Evolutionary conservation across 2,329 filamentous ascomycete species (phyloP).

Genomic region (Chaetomiaceae sp.): DNA sequence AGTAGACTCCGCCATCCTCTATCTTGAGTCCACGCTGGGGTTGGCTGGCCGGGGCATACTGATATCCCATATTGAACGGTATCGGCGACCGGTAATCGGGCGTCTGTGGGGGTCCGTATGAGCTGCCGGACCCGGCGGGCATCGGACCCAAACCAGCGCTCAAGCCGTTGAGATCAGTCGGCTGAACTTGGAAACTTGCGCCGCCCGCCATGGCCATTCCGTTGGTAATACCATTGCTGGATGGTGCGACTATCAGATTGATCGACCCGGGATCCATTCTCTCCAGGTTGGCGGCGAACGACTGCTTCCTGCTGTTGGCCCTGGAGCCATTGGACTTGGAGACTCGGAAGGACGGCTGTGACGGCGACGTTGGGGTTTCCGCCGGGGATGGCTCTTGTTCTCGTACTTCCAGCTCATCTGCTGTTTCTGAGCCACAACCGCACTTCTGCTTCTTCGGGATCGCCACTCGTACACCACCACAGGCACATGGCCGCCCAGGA

Average conservation of each 20-base stretch:
- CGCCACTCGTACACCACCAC: constrained; percentile 57
- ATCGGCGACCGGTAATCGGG: constrained; percentile 13
- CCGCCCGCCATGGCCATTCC: constrained; percentile 21
- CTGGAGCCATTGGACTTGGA: constrained; percentile 38
- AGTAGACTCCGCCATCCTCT: constrained; percentile 35
- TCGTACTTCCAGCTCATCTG: constrained; percentile 16
- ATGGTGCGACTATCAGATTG: constrained; percentile 39
- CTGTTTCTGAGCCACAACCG: constrained; percentile 34
- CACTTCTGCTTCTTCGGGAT: constrained; percentile 55
- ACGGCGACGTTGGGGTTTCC: constrained; percentile 32
- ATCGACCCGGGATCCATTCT: constrained; percentile 49
- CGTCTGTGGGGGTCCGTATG: constrained; percentile 7
- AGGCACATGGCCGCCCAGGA: constrained; percentile 54
- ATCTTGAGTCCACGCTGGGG: constrained; percentile 16
- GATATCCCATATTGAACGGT: constrained; percentile 14
- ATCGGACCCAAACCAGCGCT: constrained; percentile 5
- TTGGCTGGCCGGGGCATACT: constrained; percentile 11
- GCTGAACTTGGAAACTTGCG: not conserved
- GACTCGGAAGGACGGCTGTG: constrained; percentile 37
- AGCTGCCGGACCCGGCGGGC: constrained; percentile 5
- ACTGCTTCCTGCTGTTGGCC: constrained; percentile 38
- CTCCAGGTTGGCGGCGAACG: constrained; percentile 43
- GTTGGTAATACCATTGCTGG: constrained; percentile 18
- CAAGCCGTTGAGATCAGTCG: constrained; percentile 4
- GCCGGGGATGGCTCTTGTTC: constrained; percentile 23